Evolutionary conservation across 345 rosid genomes (phyloP), one percentile per base, ranked within the genome.

Genomic region (Erysimum cheiranthoides): DNA sequence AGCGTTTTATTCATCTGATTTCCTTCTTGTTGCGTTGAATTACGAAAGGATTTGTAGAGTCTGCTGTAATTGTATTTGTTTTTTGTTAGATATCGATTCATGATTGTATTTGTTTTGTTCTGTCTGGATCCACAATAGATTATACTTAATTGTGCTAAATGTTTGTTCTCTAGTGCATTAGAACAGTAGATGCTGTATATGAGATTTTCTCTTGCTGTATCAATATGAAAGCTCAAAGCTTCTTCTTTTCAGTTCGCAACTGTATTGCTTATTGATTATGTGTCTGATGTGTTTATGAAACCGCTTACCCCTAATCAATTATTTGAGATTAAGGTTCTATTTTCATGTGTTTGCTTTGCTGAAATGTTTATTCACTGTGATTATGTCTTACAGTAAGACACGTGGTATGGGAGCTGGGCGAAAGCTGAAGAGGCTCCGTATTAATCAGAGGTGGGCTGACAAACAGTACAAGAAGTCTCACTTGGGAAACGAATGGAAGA

Each of bases 381-480:
- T 46, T 10, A 16, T 18, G 4, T 65, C 0, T 60, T 59, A n/a
- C 80, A 87, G 91, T 68, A 89, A 89, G 81, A 89, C 89, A 42
- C 84, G 89, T 49, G 93, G 93, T 27, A 85, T 84, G 88, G 91
- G 90, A 86, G 93, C 91, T 10, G 93, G 81, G 61, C 86, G 89
- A 34, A 80, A 87, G 88, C 81, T 89, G 78, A 78, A 79, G 61
- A 63, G 52, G 63, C 88, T 85, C 69, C 75, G 91, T 5, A 84
- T 85, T 31, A 81, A 70, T 17, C 90, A 87, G 66, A 87, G 93
- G 84, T 89, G 90, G 93, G 88, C 91, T 21, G 87, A 89, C 70
- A 89, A 84, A 71, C 45, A 85, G 35, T 86, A 85, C 87, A 89
- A 89, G 77, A 89, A 87, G 52, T 87, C 93, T 27, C 86, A 87